Evolutionary conservation across 73 alveolate species (phyloP), one percentile per base, ranked within the genome.

Genomic region (Durusdinium trenchii): DNA sequence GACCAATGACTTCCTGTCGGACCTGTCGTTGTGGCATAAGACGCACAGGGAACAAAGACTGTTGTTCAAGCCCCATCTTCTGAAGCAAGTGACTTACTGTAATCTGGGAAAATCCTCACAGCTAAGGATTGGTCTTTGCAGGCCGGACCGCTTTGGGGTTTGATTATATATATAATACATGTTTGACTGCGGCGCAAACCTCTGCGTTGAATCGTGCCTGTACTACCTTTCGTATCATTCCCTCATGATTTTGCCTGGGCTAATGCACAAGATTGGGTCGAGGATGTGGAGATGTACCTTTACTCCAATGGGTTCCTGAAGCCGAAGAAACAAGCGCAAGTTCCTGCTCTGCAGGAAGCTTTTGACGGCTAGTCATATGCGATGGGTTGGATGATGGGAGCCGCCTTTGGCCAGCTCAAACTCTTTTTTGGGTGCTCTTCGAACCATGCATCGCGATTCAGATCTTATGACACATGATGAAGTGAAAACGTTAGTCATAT

Each of bases 201-300:
- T 32, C 73, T 23, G 73, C 36, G 51, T 36, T 71, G n/a, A 51
- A 51, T n/a, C 51, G 84, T 35, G 84, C 51, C 50, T 10, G 0
- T 64, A 32, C n/a, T 6, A 26, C 32, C 40, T 62, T 62, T 35
- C 43, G 43, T 23, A 5, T 9, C 7, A 62, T 5, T 62, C 36
- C 76, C 18, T 9, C 76, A 6, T 10, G 18, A 20, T 62, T 6
- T 62, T 62, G 76, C 16, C 6, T 20, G 76, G 40, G 36, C 32
- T 3, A 62, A 62, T n/a, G n/a, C n/a, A n/a, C n/a, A n/a, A n/a
- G n/a, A n/a, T 40, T 69, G 91, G n/a, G 28, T 84, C 47, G 67
- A 86, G 95, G 95, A 86, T 14, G 64, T 86, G 28, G 95, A 86
- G 95, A 86, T 86, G 95, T 86, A 86, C 83, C 83, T 86, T 32